Conservation (phyloP, 2,329 filamentous ascomycete genomes). For the Zymoseptoria ardabiliae region DNA sequence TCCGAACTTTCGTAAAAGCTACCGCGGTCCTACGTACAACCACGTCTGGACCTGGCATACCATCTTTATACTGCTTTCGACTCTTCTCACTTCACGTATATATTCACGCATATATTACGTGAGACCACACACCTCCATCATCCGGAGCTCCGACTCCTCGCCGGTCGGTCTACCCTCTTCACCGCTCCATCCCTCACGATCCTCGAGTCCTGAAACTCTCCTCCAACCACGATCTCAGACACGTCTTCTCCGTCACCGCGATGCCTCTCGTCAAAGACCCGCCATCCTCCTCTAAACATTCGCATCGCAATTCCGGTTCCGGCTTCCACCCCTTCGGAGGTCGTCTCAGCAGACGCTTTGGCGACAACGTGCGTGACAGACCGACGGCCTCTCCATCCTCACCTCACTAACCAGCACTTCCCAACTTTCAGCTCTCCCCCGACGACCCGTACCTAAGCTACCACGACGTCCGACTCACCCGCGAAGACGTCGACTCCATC, state of each 20-base stretch:
- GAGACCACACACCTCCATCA: background rate
- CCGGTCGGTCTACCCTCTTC: background rate
- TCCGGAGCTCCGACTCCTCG: background rate
- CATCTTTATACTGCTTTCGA: background rate
- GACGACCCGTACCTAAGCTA: slow-evolving; percentile 65
- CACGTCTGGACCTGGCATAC: background rate
- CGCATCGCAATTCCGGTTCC: slow-evolving; percentile 18
- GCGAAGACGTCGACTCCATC: slow-evolving; percentile 80
- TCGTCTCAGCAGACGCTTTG: slow-evolving; percentile 45
- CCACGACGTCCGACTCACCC: slow-evolving; percentile 60
- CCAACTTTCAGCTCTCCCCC: slow-evolving; percentile 42
- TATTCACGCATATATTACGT: too few species aligned
- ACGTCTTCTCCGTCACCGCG: background rate
- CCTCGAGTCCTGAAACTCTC: background rate
- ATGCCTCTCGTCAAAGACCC: background rate
- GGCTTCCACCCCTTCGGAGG: slow-evolving; percentile 50
- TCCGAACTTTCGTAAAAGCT: background rate
- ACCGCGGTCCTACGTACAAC: background rate
- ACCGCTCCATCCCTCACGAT: background rate
- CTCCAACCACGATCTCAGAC: background rate
- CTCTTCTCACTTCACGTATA: background rate
- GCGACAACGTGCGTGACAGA: slow-evolving; percentile 39
- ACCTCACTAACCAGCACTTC: background rate
- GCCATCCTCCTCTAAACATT: background rate
- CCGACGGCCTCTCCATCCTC: slow-evolving; percentile 1